Evolutionary conservation across 306 rosid genomes (phyloP), one percentile per base, ranked within the genome.

Genomic region (Trifolium fragiferum): DNA sequence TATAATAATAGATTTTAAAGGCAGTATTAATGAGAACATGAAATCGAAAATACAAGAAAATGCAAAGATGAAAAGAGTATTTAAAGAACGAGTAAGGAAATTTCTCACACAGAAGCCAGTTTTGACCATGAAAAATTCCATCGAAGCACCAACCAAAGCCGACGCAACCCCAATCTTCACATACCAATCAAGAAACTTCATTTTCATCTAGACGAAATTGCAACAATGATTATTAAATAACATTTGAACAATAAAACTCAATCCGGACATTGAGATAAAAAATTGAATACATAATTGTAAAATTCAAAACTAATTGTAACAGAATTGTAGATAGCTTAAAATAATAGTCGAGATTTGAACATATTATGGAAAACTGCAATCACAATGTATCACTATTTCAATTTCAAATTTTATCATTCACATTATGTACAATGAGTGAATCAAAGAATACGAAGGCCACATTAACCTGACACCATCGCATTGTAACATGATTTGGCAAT

Each of bases 71-170:
- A 67, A 5, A 67, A 51, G 59, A 69, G 63, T 6, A 4, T 59
- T 7, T 68, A 74, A 69, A 72, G 33, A 68, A 67, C 54, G 7
- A 60, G 74, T 75, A 87, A 73, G 93, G 92, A 85, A 72, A 66
- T 78, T 84, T 88, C 83, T 84, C 96, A 80, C 83, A 93, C 98
- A 93, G 90, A 93, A 93, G 83, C 93, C 93, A 59, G 97, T 85
- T 76, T 91, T 85, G 76, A 93, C 86, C 98, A 90, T 91, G 88
- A 93, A 91, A 41, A 91, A 15, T 76, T 93, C 97, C 98, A 93
- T 89, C 78, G 97, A 93, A 77, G 87, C 96, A 82, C 97, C 94
- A 74, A 93, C 69, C 68, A 91, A 73, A 79, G 93, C 92, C 0
- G 96, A 90, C 8, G 74, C 97, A 44, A 75, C 70, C 37, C 90